Base-by-base conservation (phyloP, 2,329 filamentous ascomycete species). In the Cercospora sesami region DNA sequence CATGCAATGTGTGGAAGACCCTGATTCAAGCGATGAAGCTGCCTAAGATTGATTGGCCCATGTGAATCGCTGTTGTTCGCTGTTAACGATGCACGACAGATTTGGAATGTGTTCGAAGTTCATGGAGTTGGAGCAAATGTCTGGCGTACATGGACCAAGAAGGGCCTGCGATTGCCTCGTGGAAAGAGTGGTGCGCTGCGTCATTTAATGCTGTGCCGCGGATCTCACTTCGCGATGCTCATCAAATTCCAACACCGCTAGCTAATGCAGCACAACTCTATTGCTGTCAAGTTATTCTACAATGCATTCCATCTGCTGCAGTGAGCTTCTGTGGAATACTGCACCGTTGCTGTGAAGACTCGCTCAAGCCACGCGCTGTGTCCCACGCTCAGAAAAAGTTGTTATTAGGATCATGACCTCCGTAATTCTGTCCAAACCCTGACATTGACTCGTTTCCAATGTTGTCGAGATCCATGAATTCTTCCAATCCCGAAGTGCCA, bases 391-490 rank as follows among this genome's bases (percentile, higher is more conserved):
- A 68, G 55, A 66, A 68, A 18, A 66, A 68, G n/a, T 58, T 39
- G 42, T 16, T 60, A 4, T 57, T 58, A 14, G 51, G 26, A 60
- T 55, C 63, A 16, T 68, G 67, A 36, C 64, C 65, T 7, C 72
- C 71, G 64, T 74, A 77, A 18, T 75, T 66, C 60, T 72, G 69
- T 28, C 74, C 75, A 65, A 76, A 78, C 5, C 74, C 75, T 28
- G 73, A 66, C 64, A 77, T 66, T 16, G 33, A 62, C 48, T 63
- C 69, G 48, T 64, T 66, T 39, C 73, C 72, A 45, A 71, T 69
- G 10, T 76, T 76, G 62, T 81, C 80, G 12, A 82, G 73, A 64
- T 82, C 78, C 79, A 82, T 80, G 26, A 81, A 81, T 21, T 82
- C 80, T 58, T 82, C 80, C 42, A 80, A 63, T 5, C 62, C 66